Base-by-base conservation (phyloP, 495 filamentous ascomycete species). In the Extremus antarcticus region DNA sequence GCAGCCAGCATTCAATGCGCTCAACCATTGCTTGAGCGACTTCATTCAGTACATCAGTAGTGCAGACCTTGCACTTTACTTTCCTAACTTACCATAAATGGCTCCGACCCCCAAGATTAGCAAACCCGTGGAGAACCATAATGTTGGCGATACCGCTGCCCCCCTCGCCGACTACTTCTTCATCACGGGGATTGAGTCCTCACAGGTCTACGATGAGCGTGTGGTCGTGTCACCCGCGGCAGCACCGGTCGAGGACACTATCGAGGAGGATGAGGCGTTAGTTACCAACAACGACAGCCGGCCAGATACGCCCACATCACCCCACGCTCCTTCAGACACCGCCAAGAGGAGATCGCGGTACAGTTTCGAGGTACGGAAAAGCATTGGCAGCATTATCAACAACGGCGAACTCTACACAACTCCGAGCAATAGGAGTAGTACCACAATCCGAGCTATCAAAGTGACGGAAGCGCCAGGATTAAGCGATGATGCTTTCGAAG, bases 151-250 rank as follows among this genome's bases (percentile, higher is more conserved):
- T 51, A 77, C 85, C 20, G 83, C 84, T 55, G 77, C 85, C 50
- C 92, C 92, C 58, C 82, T 98, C 57, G 92, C 92, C 66, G 92
- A 98, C 70, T 96, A 94, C 74, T 98, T 98, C 73, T 98, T 92
- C 88, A 96, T 98, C 59, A 88, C 87, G 60, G 92, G 92, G 69
- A 81, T 94, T 64, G 88, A 90, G 71, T 85, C 86, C 46, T 60
- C 72, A 1, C 76, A 78, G 65, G 69, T 79, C 50, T 65, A 75
- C 53, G 77, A 79, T 29, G 79, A 83, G 56, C 74, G 57, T 25
- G 43, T 50, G 32, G 57, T 50, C 46, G 13, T 46, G 20, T 38
- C 50, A 35, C 17, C 71, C 19, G 68, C 78, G n/a, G 64, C 76
- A 16, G 73, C 76, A 39, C 75, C 78, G 46, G 72, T 90, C 56